phyloP scores from a whole-genome alignment of 495 filamentous ascomycete genomes.

The Lentithecium fluviatile region DNA sequence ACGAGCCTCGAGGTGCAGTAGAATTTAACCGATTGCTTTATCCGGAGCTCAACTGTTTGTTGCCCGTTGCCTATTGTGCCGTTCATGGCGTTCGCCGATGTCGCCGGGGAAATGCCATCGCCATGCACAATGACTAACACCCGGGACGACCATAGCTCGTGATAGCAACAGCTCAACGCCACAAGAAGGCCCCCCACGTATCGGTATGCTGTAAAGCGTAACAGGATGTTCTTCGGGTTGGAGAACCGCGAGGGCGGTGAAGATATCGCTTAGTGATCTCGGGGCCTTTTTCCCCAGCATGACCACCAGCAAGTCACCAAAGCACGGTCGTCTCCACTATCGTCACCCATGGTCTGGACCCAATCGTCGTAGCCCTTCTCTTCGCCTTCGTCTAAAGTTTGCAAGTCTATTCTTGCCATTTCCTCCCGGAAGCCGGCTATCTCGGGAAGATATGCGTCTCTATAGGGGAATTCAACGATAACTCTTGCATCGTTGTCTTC shows the following conservation, averaged over 20 bases:
- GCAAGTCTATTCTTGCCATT: constrained; percentile 56
- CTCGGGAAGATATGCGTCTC: constrained; percentile 57
- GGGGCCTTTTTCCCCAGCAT: constrained; percentile 48
- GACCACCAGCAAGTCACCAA: constrained; percentile 69
- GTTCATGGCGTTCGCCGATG: constrained; percentile 18
- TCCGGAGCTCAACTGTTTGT: constrained; percentile 16
- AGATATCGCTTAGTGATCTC: constrained; percentile 1
- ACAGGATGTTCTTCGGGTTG: neutral
- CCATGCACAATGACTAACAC: constrained; percentile 10
- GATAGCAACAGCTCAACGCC: constrained; percentile 8
- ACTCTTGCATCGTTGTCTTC: constrained; percentile 50
- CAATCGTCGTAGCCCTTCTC: constrained; percentile 72
- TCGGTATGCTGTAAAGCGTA: neutral
- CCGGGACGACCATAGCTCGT: neutral
- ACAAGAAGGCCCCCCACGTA: neutral
- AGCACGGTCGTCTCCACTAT: constrained; percentile 46
- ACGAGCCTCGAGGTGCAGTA: constrained; percentile 9
- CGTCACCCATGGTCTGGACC: constrained; percentile 56
- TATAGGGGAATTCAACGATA: constrained; percentile 64
- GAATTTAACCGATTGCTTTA: constrained; percentile 32
- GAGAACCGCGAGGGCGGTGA: neutral
- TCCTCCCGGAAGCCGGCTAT: constrained; percentile 54
- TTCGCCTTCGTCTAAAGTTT: constrained; percentile 56
- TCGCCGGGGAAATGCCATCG: constrained; percentile 17
- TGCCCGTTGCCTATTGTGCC: constrained; percentile 14